These are phyloP conservation scores for Quercus dentata DNA, from an alignment of 306 rosid species.

Conservation along the genomic window DNA sequence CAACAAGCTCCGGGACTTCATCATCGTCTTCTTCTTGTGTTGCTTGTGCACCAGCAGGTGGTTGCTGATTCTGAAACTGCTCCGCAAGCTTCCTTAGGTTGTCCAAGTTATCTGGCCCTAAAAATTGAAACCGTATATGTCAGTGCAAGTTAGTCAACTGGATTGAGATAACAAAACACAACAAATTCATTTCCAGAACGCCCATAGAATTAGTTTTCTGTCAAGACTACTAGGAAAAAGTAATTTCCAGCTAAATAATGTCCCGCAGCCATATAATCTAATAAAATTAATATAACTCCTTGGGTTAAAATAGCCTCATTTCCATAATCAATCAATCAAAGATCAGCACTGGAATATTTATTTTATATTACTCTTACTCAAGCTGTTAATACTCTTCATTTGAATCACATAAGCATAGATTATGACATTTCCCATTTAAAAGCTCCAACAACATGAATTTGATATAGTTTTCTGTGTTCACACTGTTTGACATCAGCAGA, in stretches of 20 bases:
- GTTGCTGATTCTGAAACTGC: background rate
- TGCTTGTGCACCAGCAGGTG: background rate
- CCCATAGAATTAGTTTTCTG: background rate
- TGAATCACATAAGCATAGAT: background rate
- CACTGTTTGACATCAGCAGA: background rate
- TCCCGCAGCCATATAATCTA: background rate
- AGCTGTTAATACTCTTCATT: background rate
- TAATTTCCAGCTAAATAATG: background rate
- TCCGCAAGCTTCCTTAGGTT: background rate
- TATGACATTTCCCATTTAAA: background rate
- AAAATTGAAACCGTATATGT: background rate
- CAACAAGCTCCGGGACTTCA: background rate
- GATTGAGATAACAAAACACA: background rate
- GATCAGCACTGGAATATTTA: background rate
- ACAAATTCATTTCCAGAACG: background rate
- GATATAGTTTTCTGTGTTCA: background rate
- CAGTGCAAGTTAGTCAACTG: background rate
- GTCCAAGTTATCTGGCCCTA: slow-evolving; percentile 9
- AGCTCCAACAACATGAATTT: background rate
- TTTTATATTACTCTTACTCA: background rate
- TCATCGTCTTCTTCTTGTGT: background rate
- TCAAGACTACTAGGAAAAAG: background rate
- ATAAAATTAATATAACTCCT: background rate
- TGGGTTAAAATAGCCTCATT: background rate
- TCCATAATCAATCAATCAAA: background rate